These are phyloP conservation scores for Cadophora gregata DNA, from an alignment of 2,329 filamentous ascomycete species.

Conservation along the genomic window DNA sequence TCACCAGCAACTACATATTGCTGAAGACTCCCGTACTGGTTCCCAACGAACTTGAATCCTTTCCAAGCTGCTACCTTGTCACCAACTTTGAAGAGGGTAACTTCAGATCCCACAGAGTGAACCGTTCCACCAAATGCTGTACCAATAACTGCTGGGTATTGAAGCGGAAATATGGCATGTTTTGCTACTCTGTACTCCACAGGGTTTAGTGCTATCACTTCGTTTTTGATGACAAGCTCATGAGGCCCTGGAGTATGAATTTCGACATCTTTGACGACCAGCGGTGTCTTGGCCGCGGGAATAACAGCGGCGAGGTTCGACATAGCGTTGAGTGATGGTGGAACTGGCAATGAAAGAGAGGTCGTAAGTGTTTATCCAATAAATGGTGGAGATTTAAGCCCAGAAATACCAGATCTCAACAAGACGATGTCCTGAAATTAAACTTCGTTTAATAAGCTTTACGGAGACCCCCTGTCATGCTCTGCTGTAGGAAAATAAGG, in stretches of 20 bases:
- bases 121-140: slow-evolving; percentile 42
- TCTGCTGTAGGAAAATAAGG: background rate
- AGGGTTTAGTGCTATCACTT: slow-evolving; percentile 46
- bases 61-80: slow-evolving; percentile 39
- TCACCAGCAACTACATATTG: slow-evolving; percentile 35
- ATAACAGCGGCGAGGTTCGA: slow-evolving; percentile 34
- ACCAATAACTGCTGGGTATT: slow-evolving; percentile 44
- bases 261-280: slow-evolving; percentile 45
- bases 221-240: slow-evolving; percentile 44
- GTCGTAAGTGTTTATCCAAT: background rate
- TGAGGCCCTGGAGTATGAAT: slow-evolving; percentile 41
- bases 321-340: slow-evolving; percentile 30
- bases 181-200: slow-evolving; percentile 46
- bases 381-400: too few species aligned
- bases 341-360: background rate
- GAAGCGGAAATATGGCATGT: slow-evolving; percentile 30
- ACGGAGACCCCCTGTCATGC: too few species aligned
- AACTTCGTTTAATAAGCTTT: too few species aligned
- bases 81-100: slow-evolving; percentile 40
- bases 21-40: slow-evolving; percentile 36
- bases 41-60: slow-evolving; percentile 18
- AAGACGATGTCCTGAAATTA: too few species aligned
- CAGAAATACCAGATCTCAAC: too few species aligned
- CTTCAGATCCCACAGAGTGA: slow-evolving; percentile 39
- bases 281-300: slow-evolving; percentile 41